Conservation (phyloP, 1,139 yeast genomes). For the Blastobotrys malaysiensis region DNA sequence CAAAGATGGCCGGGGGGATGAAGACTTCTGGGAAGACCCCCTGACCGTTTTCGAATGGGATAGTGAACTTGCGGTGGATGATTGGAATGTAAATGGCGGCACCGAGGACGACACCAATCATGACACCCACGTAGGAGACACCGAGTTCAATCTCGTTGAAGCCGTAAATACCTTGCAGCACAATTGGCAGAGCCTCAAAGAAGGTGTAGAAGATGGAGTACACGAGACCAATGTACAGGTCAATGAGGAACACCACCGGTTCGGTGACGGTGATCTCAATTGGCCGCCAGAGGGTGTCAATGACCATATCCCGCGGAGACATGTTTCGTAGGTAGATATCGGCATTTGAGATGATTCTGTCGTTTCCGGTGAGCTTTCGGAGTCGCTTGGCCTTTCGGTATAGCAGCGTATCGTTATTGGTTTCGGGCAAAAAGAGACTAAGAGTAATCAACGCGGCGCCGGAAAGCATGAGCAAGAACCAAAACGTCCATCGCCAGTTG, state of each 20-base stretch:
- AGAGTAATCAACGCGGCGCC: conserved; percentile 37
- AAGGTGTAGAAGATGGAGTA: conserved; percentile 51
- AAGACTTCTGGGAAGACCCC: conserved; percentile 36
- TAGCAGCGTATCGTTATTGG: conserved; percentile 43
- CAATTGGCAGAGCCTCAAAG: conserved; percentile 58
- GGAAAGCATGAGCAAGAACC: conserved; percentile 41
- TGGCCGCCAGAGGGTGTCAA: conserved; percentile 12
- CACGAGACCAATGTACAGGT: conserved; percentile 47
- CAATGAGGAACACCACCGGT: conserved; percentile 17
- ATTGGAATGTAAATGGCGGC: conserved; percentile 9
- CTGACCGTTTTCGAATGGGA: conserved; percentile 19
- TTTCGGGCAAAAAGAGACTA: conserved; percentile 45
- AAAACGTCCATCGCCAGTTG: conserved; percentile 38
- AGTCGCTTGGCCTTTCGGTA: conserved; percentile 44
- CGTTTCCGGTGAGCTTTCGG: conserved; percentile 36
- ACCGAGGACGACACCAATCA: conserved; percentile 39
- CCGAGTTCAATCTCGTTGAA: conserved; percentile 48
- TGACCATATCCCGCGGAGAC: conserved; percentile 7
- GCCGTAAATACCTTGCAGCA: conserved; percentile 39
- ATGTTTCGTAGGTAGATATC: conserved; percentile 2
- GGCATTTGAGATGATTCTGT: conserved; percentile 3
- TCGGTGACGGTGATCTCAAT: conserved; percentile 11
- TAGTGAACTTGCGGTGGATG: conserved; percentile 10
- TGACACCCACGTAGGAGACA: conserved; percentile 39
- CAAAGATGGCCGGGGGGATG: conserved; percentile 36